A percentile compares a stretch with the other conserved stretches of the same genome.
phyloP scores from a whole-genome alignment of 176 grass and related monocot genomes.

The Juncus effusus region DNA sequence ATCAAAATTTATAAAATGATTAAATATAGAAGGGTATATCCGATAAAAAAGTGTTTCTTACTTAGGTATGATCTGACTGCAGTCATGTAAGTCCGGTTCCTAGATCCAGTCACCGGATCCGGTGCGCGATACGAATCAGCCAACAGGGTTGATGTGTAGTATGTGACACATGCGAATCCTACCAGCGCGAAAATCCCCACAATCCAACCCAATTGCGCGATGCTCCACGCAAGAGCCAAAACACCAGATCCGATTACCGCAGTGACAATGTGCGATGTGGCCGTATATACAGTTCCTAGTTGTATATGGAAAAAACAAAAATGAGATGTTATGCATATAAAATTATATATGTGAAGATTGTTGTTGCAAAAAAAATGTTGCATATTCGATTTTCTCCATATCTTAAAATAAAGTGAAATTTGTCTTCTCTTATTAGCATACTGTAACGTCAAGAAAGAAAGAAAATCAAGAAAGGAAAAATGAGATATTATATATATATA shows the following conservation, averaged over 20 bases:
- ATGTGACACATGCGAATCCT: constrained; percentile 71
- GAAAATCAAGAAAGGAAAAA: too few relatives aligned
- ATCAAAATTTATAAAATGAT: neutral
- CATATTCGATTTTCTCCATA: too few relatives aligned
- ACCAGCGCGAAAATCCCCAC: constrained; percentile 61
- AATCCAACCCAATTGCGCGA: constrained; percentile 84
- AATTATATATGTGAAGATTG: too few relatives aligned
- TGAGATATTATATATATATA: too few relatives aligned
- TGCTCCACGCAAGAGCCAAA: constrained; percentile 84
- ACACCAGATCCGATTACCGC: constrained; percentile 98
- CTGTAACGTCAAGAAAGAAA: too few relatives aligned
- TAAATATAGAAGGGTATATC: too few relatives aligned
- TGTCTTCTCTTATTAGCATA: too few relatives aligned
- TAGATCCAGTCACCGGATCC: constrained; percentile 56
- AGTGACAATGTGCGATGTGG: constrained; percentile 80
- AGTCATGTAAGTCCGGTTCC: constrained; percentile 76
- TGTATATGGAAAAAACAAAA: too few relatives aligned
- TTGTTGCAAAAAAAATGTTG: too few relatives aligned
- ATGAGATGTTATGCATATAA: too few relatives aligned
- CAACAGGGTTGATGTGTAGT: constrained; percentile 80
- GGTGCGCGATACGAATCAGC: constrained; percentile 77
- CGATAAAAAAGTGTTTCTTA: constrained; percentile 7
- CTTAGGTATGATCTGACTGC: constrained; percentile 83
- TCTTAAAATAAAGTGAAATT: too few relatives aligned
- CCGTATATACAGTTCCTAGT: constrained; percentile 76